Evolutionary conservation across 2,329 filamentous ascomycete species (phyloP), one percentile per base, ranked within the genome.

Genomic region (Sporothrix brasiliensis): DNA sequence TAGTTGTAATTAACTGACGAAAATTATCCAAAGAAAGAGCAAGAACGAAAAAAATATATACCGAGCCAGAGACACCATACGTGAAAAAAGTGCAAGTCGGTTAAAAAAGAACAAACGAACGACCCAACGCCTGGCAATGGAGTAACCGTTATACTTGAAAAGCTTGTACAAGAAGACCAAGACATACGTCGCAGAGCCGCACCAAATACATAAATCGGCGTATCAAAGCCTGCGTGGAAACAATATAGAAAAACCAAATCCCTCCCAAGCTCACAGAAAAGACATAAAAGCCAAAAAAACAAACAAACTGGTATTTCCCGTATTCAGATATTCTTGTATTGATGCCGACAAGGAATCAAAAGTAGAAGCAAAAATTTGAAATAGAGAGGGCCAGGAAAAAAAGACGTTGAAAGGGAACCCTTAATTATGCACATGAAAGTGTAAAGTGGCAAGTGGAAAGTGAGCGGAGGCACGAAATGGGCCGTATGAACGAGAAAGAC

Each of bases 51-150:
- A 4, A 30, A 21, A 53, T 4, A 21, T 16, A 50, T 50, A 27
- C 47, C 44, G 41, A 60, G 7, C 11, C 58, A 24, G 39, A 61
- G 39, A 41, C 41, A 19, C 6, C 13, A 47, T 3, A 19, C 10
- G 47, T 34, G 7, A 16, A 39, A 47, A 67, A 6, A 56, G n/a
- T 34, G 34, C 34, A 34, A 34, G 34, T 5, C 34, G 34, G 34
- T 34, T 5, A 34, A 27, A 27, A 41, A 21, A 49, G 41, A 47
- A 6, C 27, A 49, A 65, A 50, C 14, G 6, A 50, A 65, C 16
- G 14, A 65, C 19, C 44, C 44, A 65, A 65, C 61, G 61, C 61
- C 61, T 21, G 61, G 61, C 41, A 65, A 65, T 65, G 61, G 61
- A 49, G 61, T 10, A 49, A 50, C 44, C 61, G 41, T 30, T 50